phyloP scores from a whole-genome alignment of 352 stramenopile genomes.

The Globisporangium perplexum region DNA sequence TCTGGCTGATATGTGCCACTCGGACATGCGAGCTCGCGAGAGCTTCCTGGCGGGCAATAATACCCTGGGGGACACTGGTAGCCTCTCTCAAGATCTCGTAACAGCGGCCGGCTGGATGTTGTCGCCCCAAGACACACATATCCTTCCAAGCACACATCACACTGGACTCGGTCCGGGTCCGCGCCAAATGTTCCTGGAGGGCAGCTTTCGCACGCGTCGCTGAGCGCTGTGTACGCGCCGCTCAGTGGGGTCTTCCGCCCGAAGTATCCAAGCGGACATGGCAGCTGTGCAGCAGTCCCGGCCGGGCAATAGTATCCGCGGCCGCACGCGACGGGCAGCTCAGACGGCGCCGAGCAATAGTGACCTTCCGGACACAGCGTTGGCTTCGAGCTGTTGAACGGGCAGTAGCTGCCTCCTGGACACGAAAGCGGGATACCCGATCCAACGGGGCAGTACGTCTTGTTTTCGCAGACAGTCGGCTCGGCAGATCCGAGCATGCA shows the following conservation, averaged over 20 bases:
- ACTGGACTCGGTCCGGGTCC: conserved; percentile 71
- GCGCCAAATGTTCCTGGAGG: conserved; percentile 72
- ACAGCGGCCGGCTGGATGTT: conserved; percentile 44
- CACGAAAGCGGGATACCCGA: conserved; percentile 46
- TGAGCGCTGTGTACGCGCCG: conserved; percentile 38
- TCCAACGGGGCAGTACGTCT: conserved; percentile 53
- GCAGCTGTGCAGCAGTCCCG: conserved; percentile 38
- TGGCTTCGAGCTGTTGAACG: conserved; percentile 56
- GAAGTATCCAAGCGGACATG: conserved; percentile 76
- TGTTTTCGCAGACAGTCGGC: conserved; percentile 42
- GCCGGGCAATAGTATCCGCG: conserved; percentile 73
- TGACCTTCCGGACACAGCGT: conserved; percentile 64
- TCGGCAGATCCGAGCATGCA: conserved; percentile 40
- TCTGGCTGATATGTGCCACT: conserved; percentile 73
- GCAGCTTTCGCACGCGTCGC: conserved; percentile 68
- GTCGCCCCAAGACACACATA: conserved; percentile 84
- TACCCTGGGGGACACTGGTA: conserved; percentile 77
- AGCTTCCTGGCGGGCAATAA: conserved; percentile 68
- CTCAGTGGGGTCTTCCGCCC: conserved; percentile 46
- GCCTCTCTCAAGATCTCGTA: conserved; percentile 57
- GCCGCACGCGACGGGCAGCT: conserved; percentile 27
- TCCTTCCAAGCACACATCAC: conserved; percentile 62
- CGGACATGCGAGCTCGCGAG: conserved; percentile 55
- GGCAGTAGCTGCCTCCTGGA: conserved; percentile 65
- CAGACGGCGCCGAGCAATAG: conserved; percentile 51